Evolutionary conservation across 495 filamentous ascomycete species (phyloP).

Genomic region (Copromyces sp.): DNA sequence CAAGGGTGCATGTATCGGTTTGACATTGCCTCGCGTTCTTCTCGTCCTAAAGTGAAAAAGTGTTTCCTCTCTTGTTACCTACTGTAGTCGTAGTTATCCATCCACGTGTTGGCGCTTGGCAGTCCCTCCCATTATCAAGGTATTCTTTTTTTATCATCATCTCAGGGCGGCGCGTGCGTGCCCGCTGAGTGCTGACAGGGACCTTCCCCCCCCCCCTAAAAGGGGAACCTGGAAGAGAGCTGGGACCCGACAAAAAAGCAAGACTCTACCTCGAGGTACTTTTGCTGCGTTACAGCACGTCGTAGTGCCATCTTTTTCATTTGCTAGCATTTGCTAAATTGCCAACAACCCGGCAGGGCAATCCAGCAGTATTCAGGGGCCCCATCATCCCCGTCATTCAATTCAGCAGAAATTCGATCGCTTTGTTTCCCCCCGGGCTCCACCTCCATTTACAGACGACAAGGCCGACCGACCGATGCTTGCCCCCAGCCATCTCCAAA

Average conservation of each 20-base stretch:
- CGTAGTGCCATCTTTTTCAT: neutral
- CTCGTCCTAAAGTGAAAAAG: neutral
- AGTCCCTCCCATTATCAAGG: neutral
- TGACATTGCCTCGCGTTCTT: neutral
- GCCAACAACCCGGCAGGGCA: neutral
- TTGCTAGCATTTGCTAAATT: neutral
- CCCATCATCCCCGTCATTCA: neutral
- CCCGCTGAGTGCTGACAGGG: neutral
- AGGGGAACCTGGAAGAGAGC: neutral
- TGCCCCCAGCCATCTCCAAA: slow-evolving; percentile 26
- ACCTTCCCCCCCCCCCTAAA: neutral
- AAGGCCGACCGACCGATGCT: slow-evolving; percentile 18
- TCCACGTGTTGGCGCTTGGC: neutral
- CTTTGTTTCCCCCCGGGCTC: slow-evolving; percentile 15
- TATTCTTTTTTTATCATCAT: neutral
- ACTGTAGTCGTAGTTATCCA: too few species aligned
- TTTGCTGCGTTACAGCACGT: neutral
- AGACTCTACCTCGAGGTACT: neutral
- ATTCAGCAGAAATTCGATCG: slow-evolving; percentile 22
- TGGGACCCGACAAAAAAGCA: neutral
- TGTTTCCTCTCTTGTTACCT: neutral
- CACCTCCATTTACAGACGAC: slow-evolving; percentile 10
- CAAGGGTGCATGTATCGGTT: neutral
- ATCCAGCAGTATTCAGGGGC: neutral
- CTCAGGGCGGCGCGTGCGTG: neutral